Conservation (phyloP, 2,329 filamentous ascomycete species). For the Nannizziopsis barbatae region DNA sequence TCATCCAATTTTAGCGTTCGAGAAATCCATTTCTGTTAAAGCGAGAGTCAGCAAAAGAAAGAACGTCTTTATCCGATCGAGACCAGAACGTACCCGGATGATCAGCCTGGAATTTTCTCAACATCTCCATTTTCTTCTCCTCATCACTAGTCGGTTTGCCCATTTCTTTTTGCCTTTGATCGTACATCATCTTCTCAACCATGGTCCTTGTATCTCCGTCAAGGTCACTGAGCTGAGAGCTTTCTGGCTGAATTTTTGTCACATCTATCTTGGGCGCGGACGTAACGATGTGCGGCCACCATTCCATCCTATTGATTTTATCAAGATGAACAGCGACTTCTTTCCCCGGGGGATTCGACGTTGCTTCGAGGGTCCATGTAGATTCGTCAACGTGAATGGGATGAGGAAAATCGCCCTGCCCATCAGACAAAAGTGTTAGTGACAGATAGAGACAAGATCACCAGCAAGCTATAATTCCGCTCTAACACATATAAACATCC, state of each 20-base stretch:
- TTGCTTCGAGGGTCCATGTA: constrained; percentile 79
- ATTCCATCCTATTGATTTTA: constrained; percentile 94
- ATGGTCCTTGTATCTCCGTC: constrained; percentile 90
- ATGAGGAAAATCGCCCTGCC: constrained; percentile 73
- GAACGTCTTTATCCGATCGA: neutral
- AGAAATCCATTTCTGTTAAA: constrained; percentile 53
- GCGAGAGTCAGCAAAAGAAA: constrained; percentile 12
- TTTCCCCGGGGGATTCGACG: constrained; percentile 46
- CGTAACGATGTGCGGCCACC: constrained; percentile 91
- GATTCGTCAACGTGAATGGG: constrained; percentile 72
- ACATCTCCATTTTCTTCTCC: constrained; percentile 84
- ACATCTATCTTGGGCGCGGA: constrained; percentile 85
- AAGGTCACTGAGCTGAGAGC: constrained; percentile 78
- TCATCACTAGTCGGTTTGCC: constrained; percentile 86
- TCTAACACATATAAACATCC: neutral
- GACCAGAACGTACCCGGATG: constrained; percentile 43
- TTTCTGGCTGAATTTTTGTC: constrained; percentile 87
- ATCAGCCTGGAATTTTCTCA: constrained; percentile 83
- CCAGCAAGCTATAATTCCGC: too few species aligned
- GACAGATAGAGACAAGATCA: neutral
- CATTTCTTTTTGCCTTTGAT: constrained; percentile 92
- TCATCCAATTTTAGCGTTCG: constrained; percentile 50
- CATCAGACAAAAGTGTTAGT: neutral
- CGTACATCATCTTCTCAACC: constrained; percentile 99
- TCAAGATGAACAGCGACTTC: constrained; percentile 82